Percentiles rank a stretch among this genome's conserved stretches.
phyloP scores from a whole-genome alignment of 257 asterid genomes.

The Leptodermis oblonga region DNA sequence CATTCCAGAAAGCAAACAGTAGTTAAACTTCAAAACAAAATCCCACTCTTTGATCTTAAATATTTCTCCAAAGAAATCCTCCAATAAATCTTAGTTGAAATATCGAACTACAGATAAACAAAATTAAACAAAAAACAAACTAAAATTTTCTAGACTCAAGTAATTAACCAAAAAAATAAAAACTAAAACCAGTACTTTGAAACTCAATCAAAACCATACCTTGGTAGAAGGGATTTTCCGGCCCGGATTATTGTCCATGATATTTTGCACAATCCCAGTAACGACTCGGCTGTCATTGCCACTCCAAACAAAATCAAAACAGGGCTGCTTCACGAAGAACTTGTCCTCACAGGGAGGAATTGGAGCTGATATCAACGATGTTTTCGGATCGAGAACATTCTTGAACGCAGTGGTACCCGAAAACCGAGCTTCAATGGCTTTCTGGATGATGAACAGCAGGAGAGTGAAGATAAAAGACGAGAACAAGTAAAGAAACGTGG shows the following conservation, averaged over 20 bases:
- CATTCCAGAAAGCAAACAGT: background rate
- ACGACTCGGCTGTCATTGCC: slow-evolving; percentile 20
- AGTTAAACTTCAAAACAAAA: background rate
- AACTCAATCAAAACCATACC: slow-evolving; percentile 4
- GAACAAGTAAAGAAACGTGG: slow-evolving; percentile 19
- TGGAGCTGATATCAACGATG: background rate
- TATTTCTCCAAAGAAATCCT: background rate
- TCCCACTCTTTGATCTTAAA: background rate
- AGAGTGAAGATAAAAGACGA: slow-evolving; percentile 22
- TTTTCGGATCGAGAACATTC: slow-evolving; percentile 16
- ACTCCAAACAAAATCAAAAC: slow-evolving; percentile 28
- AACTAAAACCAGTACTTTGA: background rate
- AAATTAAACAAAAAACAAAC: background rate
- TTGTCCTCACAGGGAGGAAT: slow-evolving; percentile 27
- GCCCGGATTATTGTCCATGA: slow-evolving; percentile 26
- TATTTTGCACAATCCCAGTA: slow-evolving; percentile 11
- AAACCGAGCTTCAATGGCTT: slow-evolving; percentile 23
- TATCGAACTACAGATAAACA: background rate
- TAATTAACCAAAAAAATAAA: background rate
- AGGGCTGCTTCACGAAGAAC: slow-evolving; percentile 10
- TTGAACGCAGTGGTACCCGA: slow-evolving; percentile 11
- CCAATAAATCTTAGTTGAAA: background rate
- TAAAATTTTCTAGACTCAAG: background rate
- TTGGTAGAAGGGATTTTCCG: slow-evolving; percentile 17
- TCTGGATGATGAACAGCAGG: slow-evolving; percentile 29